A percentile compares a stretch with the other conserved stretches of the same genome.
phyloP scores from a whole-genome alignment of 441 rosid genomes.

The Manihot esculenta region DNA sequence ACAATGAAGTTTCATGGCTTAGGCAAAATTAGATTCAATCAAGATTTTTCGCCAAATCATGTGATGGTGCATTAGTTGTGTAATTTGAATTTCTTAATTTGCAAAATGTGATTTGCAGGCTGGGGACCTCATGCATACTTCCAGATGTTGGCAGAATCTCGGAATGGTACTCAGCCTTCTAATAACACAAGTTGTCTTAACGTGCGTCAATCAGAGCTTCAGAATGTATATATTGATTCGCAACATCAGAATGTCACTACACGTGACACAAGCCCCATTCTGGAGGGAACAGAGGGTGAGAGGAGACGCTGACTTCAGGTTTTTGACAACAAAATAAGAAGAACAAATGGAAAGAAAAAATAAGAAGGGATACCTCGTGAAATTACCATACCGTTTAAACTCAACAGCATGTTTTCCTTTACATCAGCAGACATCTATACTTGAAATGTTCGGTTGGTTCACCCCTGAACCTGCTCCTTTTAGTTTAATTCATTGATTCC shows the following conservation, averaged over 20 bases:
- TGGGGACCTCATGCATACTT: slow-evolving; percentile 98
- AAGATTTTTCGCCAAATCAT: too few species aligned
- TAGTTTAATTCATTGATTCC: slow-evolving; percentile 1
- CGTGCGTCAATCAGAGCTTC: slow-evolving; percentile 45
- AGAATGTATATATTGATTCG: slow-evolving; percentile 50
- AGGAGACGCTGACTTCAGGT: slow-evolving; percentile 25
- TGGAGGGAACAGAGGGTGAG: slow-evolving; percentile 25
- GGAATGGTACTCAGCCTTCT: slow-evolving; percentile 33
- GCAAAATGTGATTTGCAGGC: slow-evolving; percentile 40
- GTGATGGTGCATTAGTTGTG: neutral
- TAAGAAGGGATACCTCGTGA: neutral
- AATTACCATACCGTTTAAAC: slow-evolving; percentile 3
- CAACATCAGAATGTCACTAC: slow-evolving; percentile 33
- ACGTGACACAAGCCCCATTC: slow-evolving; percentile 42
- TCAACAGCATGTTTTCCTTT: neutral
- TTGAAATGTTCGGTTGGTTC: neutral
- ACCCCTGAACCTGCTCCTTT: neutral
- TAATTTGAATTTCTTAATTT: slow-evolving; percentile 6
- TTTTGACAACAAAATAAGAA: too few species aligned
- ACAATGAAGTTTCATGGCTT: neutral
- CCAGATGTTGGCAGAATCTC: slow-evolving; percentile 72
- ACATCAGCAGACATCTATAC: neutral
- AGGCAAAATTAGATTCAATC: neutral
- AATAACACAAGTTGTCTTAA: slow-evolving; percentile 29
- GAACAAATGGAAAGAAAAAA: too few species aligned